Conservation (phyloP, 805 yeast species). For the Starmerella powellii region DNA sequence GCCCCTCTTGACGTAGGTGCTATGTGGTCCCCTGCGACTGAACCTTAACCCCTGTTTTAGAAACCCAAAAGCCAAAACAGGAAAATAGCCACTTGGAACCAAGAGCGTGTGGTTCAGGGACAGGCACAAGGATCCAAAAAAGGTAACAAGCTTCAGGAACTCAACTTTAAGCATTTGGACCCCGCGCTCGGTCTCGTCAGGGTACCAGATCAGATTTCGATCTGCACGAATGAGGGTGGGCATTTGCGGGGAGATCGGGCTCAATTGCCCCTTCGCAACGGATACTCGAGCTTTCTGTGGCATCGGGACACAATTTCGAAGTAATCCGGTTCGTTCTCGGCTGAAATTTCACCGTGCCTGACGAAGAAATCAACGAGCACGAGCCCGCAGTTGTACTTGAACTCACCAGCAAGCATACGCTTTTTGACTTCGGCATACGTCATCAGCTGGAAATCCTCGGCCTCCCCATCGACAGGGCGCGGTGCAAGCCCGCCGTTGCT, state of each 20-base stretch:
- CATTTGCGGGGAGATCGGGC: not conserved
- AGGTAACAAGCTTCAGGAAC: no score
- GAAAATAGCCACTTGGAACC: no score
- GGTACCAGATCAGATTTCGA: no score
- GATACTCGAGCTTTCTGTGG: constrained; percentile 65
- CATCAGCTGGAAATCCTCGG: constrained; percentile 58
- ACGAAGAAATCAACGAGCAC: constrained; percentile 73
- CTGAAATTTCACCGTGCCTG: constrained; percentile 65
- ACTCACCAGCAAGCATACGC: constrained; percentile 45
- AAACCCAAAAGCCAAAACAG: no score
- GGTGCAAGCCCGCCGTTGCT: constrained; percentile 31
- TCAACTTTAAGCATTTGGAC: no score
- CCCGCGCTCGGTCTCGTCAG: no score
- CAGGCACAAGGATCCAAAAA: no score
- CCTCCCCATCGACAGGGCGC: constrained; percentile 60
- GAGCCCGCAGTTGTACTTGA: constrained; percentile 82
- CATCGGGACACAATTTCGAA: constrained; percentile 45
- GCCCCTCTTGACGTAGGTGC: no score
- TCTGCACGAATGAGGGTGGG: no score
- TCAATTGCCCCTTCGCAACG: constrained; percentile 28
- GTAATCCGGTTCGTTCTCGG: constrained; percentile 55
- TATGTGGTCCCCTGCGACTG: no score
- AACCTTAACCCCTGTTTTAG: no score
- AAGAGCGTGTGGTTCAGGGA: no score
- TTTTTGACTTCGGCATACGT: constrained; percentile 42